Base-by-base conservation (phyloP, 2,329 filamentous ascomycete species). In the Ophidiomyces ophidiicola region DNA sequence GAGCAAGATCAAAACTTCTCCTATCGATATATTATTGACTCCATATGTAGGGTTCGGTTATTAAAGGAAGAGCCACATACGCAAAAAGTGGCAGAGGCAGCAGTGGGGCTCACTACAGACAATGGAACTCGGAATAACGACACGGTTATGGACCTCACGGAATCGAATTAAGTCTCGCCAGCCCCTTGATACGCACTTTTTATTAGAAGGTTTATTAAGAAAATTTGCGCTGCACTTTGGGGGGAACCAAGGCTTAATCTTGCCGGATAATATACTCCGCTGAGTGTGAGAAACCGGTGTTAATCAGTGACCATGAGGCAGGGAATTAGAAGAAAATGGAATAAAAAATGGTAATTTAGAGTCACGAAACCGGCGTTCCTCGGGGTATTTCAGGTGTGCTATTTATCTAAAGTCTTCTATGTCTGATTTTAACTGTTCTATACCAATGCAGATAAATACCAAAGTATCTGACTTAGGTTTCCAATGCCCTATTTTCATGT, bases 31-130 rank as follows among this genome's bases (percentile, higher is more conserved):
- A 45, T 21, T 10, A 12, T 18, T 33, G 15, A 36, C 23, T 18
- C 20, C 36, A 41, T 33, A 32, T 41, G 29, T 36, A 93, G 88
- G 58, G 64, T 93, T 39, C 85, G 86, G 58, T 72, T 84, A 52
- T 66, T 98, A 44, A 76, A 76, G 47, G 85, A 92, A 54, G 83
- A 84, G 52, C 82, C 85, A 6, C 90, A 93, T 60, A 80, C 80
- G 4, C 85, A 93, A 54, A 82, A 83, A 54, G 76, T 87, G 50
- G 84, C 87, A 21, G 84, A 93, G 55, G 84, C 82, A 11, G 85
- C 81, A 0, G 68, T 79, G 24, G 84, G 84, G 26, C 63, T 87
- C 41, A 68, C 71, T 39, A 78, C 75, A 21, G 79, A 86, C 56
- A 86, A 86, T 58, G 74, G 74, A 47, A 51, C 57, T 44, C 57